phyloP scores from a whole-genome alignment of 805 yeast species.

The Kodamaea kaohsiungensis region DNA sequence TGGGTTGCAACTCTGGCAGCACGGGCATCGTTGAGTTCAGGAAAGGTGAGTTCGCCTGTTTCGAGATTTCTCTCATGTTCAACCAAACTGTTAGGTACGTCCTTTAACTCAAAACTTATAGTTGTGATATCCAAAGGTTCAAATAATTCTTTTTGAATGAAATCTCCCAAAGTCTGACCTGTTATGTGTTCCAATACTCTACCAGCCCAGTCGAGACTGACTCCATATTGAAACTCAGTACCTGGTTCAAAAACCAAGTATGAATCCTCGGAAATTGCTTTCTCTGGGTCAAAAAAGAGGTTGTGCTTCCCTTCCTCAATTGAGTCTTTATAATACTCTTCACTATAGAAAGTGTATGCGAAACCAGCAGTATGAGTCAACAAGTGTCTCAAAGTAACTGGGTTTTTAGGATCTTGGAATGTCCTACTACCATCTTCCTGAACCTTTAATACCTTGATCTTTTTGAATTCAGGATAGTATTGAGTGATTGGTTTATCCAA shows the following conservation, averaged over 20 bases:
- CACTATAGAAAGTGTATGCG: constrained; percentile 20
- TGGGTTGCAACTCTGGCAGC: not conserved
- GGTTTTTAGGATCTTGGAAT: constrained; percentile 23
- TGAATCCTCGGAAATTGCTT: not conserved
- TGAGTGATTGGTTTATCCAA: constrained; percentile 34
- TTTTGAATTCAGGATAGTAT: constrained; percentile 32
- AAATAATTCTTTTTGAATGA: constrained; percentile 30
- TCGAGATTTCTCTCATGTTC: not conserved
- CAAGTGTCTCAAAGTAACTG: constrained; percentile 32
- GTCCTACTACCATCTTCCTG: constrained; percentile 23
- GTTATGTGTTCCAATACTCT: constrained; percentile 32
- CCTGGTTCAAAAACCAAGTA: constrained; percentile 35
- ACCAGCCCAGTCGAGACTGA: constrained; percentile 40
- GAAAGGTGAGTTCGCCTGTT: not conserved
- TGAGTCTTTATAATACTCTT: not conserved
- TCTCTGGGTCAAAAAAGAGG: not conserved
- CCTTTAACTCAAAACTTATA: not conserved
- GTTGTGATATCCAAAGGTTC: constrained; percentile 24
- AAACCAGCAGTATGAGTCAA: constrained; percentile 31
- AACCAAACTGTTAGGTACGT: not conserved
- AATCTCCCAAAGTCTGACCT: constrained; percentile 35
- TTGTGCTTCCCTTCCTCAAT: constrained; percentile 1
- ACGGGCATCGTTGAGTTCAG: not conserved
- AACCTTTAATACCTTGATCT: constrained; percentile 20
- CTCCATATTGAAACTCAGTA: constrained; percentile 37